phyloP scores from a whole-genome alignment of 371 early-diverging fungal species.

The Mucor lusitanicus region DNA sequence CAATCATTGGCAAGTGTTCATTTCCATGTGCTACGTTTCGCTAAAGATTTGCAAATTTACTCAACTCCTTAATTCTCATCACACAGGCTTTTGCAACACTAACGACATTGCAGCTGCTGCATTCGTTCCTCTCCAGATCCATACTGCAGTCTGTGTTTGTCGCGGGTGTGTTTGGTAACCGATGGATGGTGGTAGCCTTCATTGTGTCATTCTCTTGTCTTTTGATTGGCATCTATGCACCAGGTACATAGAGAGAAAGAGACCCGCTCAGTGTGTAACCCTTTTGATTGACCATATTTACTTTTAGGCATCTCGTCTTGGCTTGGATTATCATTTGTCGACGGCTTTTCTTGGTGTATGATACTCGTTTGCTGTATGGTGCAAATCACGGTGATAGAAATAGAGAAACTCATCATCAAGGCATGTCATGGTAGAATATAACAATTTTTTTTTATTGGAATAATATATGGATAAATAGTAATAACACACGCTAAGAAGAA shows the following conservation, averaged over 20 bases:
- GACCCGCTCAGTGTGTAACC: neutral
- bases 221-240: neutral
- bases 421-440: constrained; percentile 1
- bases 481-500: neutral
- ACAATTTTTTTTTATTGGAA: constrained; percentile 63
- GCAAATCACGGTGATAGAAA: neutral
- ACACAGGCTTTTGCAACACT: constrained; percentile 70
- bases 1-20: constrained; percentile 28
- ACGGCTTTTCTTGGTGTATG: constrained; percentile 1
- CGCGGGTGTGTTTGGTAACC: constrained; percentile 69
- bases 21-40: neutral
- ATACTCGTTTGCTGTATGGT: neutral
- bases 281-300: neutral
- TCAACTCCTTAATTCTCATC: neutral
- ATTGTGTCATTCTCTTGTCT: neutral
- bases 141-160: constrained; percentile 69
- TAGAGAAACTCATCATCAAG: neutral
- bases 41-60: neutral
- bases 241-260: neutral
- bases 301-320: constrained; percentile 1
- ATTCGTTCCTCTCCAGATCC: constrained; percentile 79
- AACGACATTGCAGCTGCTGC: constrained; percentile 77
- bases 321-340: constrained; percentile 1
- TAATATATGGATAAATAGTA: neutral
- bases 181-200: constrained; percentile 63